Conservation (phyloP, 2,329 filamentous ascomycete species). For the Talaromyces atroroseus region DNA sequence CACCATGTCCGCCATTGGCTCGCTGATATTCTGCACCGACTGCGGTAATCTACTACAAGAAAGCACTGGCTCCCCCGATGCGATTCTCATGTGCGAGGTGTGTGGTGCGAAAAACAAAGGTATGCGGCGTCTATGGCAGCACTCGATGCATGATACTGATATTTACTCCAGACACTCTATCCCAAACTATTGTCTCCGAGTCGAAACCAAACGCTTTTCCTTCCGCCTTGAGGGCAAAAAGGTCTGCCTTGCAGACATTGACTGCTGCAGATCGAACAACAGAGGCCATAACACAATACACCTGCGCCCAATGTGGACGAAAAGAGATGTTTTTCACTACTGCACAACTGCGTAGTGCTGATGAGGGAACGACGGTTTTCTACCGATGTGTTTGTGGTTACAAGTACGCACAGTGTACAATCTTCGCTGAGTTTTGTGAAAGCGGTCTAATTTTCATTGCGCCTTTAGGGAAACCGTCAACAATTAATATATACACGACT, state of each 20-base stretch:
- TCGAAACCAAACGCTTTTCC: conserved; percentile 91
- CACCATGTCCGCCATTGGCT: conserved; percentile 79
- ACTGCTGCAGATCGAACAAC: conserved; percentile 71
- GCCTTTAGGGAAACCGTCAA: conserved; percentile 29
- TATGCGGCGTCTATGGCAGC: conserved; percentile 29
- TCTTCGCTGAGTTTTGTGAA: background rate
- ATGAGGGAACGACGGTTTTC: conserved; percentile 91
- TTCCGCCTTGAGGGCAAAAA: conserved; percentile 78
- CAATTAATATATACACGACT: conserved; percentile 24
- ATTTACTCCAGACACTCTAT: conserved; percentile 57
- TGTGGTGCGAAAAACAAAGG: conserved; percentile 82
- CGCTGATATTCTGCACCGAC: conserved; percentile 85
- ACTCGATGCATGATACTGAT: background rate
- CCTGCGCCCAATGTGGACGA: conserved; percentile 74
- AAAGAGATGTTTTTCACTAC: conserved; percentile 80
- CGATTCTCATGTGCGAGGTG: conserved; percentile 73
- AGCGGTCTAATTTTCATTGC: conserved; percentile 7
- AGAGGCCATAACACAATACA: conserved; percentile 62
- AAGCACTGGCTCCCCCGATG: conserved; percentile 69
- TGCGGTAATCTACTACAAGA: conserved; percentile 86
- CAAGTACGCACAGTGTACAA: conserved; percentile 53
- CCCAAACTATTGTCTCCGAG: conserved; percentile 69
- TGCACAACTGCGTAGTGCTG: conserved; percentile 81
- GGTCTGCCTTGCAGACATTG: conserved; percentile 77
- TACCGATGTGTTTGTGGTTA: conserved; percentile 82